A percentile compares a stretch with the other conserved stretches of the same genome.
Conservation (phyloP, 805 yeast genomes). For the Cephaloascus fragrans region DNA sequence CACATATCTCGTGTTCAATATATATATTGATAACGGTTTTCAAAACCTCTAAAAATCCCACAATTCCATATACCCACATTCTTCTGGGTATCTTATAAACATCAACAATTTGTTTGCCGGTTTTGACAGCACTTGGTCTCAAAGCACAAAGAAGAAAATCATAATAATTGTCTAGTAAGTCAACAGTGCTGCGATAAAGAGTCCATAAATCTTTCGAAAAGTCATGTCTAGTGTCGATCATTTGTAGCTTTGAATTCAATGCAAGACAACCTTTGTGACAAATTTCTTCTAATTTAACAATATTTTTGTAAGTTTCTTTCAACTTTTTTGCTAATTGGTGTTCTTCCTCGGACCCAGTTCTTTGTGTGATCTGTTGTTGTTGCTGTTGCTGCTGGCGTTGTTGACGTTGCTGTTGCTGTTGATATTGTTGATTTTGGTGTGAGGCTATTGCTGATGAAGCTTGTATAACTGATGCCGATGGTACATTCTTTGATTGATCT, state of each 20-base stretch:
- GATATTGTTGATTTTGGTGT: too few species aligned
- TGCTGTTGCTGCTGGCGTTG: conserved; percentile 6
- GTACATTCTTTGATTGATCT: not conserved
- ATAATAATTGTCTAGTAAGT: conserved; percentile 58
- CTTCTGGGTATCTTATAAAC: conserved; percentile 71
- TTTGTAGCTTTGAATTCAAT: conserved; percentile 38
- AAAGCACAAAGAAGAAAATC: conserved; percentile 65
- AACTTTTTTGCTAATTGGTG: conserved; percentile 59
- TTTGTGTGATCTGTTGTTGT: conserved; percentile 9
- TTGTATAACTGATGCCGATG: not conserved
- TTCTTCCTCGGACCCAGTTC: conserved; percentile 46
- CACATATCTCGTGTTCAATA: conserved; percentile 70
- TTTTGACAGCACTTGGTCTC: conserved; percentile 54
- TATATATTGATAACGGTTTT: conserved; percentile 66
- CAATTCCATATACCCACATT: conserved; percentile 82
- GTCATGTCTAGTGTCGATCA: conserved; percentile 36
- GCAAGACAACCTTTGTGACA: conserved; percentile 63
- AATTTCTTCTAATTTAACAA: conserved; percentile 56
- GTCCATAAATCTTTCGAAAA: conserved; percentile 57
- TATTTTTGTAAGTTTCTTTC: conserved; percentile 66
- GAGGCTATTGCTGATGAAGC: too few species aligned
- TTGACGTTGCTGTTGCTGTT: conserved; percentile 2
- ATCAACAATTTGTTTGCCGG: conserved; percentile 70
- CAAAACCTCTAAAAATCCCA: conserved; percentile 67
- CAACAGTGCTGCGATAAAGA: conserved; percentile 58